Evolutionary conservation across 352 stramenopile species (phyloP), one percentile per base, ranked within the genome.

Genomic region (Pilasporangium apinafurcum): DNA sequence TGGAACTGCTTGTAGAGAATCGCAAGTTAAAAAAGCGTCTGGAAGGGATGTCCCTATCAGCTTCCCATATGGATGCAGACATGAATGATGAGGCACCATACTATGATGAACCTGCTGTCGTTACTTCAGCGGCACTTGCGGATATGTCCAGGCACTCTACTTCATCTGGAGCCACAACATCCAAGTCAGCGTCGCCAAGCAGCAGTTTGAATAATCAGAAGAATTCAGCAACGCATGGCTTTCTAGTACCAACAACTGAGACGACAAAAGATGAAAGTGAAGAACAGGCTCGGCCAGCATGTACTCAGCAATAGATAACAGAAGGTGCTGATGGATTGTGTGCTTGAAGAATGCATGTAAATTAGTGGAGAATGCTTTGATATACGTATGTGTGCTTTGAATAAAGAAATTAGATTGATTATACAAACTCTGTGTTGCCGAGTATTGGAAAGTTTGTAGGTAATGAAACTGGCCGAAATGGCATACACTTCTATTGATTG

Each of bases 1-100:
- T 86, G 18, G 63, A 83, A 39, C 59, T 85, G 28, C 61, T 79
- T 6, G 66, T 85, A 17, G 65, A 85, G 42, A 79, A 65, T 40
- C 68, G 76, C 4, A 51, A 70, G 37, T 55, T 84, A 12, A 79
- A 79, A 39, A 79, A 79, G 40, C 62, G 40, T 0, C 56, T 87
- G 27, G 62, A 73, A 27, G 33, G 33, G 21, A 37, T 12, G n/a
- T n/a, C 10, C 0, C 13, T 25, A 18, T 20, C 8, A 21, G 14
- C 25, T 5, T 13, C 9, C 21, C 7, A 7, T 1, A 47, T 7
- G 14, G 12, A 26, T 8, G 22, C 4, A 8, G 25, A 13, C 27
- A 38, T 42, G 16, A 38, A 44, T 22, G 30, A 38, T 17, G 45
- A 65, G 8, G 36, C 53, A 8, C 53, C 47, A 4, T 64, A 59